Evolutionary conservation across 768 basidiomycete species (phyloP).

Genomic region (Hortiboletus campestris): DNA sequence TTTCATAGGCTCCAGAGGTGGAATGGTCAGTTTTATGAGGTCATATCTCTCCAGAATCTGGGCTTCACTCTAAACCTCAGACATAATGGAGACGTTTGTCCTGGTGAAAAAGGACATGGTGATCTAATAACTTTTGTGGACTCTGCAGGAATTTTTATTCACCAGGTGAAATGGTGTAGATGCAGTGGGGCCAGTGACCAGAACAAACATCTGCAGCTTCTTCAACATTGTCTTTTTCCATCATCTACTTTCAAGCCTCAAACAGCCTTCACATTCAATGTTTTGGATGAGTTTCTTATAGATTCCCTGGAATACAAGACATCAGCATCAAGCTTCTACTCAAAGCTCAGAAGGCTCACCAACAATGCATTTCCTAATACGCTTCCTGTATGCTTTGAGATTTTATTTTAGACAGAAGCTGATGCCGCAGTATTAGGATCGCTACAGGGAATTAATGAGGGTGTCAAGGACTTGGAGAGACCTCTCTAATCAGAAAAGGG

Average conservation of each 20-base stretch:
- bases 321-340: background rate
- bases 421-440: background rate
- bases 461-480: background rate
- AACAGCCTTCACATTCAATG: constrained; percentile 22
- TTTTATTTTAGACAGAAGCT: no score
- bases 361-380: background rate
- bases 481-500: background rate
- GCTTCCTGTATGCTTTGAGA: background rate
- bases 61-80: background rate
- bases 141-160: background rate
- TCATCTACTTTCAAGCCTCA: constrained; percentile 10
- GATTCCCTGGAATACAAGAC: constrained; percentile 18
- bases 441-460: background rate
- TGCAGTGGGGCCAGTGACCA: no score
- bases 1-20: background rate
- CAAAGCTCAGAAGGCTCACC: background rate
- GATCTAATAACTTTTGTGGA: background rate
- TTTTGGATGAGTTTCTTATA: constrained; percentile 21
- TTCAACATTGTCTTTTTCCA: background rate
- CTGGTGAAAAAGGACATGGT: no score
- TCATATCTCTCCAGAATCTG: background rate
- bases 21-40: background rate
- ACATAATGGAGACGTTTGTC: no score
- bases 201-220: background rate
- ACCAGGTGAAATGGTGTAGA: background rate